These are phyloP conservation scores for Wallemia ichthyophaga DNA, from an alignment of 1,284 basidiomycete genomes.

Conservation along the genomic window DNA sequence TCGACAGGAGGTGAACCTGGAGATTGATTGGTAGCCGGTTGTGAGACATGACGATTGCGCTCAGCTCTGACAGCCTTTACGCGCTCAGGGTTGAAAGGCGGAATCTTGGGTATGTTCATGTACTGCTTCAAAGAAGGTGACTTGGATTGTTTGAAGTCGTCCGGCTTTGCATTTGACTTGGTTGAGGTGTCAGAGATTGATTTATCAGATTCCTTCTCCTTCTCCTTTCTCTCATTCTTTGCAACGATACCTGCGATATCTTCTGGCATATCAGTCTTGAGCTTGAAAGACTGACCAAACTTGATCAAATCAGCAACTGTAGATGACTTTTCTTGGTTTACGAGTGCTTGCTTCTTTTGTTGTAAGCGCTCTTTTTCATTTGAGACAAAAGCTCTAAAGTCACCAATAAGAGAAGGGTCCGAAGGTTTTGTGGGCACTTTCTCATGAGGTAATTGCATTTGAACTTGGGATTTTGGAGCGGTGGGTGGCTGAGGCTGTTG, in stretches of 20 bases:
- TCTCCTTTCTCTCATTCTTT: constrained; percentile 65
- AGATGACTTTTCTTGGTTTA: constrained; percentile 78
- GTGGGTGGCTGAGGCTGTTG: background rate
- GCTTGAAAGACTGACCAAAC: constrained; percentile 82
- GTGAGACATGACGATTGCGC: background rate
- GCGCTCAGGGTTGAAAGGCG: constrained; percentile 49
- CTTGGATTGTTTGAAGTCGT: constrained; percentile 10
- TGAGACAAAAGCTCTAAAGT: constrained; percentile 62
- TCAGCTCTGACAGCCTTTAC: constrained; percentile 9
- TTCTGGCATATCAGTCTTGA: constrained; percentile 74
- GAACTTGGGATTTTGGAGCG: constrained; percentile 2
- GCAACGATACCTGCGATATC: constrained; percentile 74
- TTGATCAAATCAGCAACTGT: constrained; percentile 66
- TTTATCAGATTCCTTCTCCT: constrained; percentile 45
- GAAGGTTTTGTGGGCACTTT: constrained; percentile 4
- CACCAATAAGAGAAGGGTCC: constrained; percentile 11
- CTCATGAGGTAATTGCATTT: background rate
- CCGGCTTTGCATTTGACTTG: constrained; percentile 23
- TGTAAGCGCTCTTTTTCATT: constrained; percentile 60
- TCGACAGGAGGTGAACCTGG: background rate
- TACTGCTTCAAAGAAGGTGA: constrained; percentile 26
- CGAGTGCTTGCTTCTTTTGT: constrained; percentile 62
- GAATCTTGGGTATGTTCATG: constrained; percentile 50
- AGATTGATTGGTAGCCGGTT: background rate
- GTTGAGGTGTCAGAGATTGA: constrained; percentile 31